Evolutionary conservation across 352 stramenopile species (phyloP), one percentile per base, ranked within the genome.

Genomic region (Pythium aristosporum): DNA sequence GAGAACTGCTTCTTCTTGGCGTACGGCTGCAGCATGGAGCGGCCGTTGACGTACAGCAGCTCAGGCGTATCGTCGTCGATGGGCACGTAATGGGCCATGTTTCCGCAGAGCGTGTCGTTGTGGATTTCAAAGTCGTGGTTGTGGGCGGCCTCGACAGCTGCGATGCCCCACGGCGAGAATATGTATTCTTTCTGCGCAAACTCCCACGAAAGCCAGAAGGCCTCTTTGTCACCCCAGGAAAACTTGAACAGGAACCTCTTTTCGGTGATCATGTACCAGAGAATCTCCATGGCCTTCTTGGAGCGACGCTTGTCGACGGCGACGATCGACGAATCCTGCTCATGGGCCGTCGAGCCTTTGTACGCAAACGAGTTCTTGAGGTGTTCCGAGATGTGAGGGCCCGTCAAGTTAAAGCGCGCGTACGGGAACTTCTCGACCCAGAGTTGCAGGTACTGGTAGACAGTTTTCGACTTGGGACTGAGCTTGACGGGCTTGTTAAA

Each of bases 121-220:
- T 90, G 80, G 0, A 71, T 49, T 28, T 73, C 50, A 63, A 90
- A 77, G 59, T 91, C 85, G 6, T 75, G 50, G 42, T 85, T 86
- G 6, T 80, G 32, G 0, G 53, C 68, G 3, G 71, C 72, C 0
- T 75, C 75, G 9, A 90, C 68, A 51, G 80, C 75, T 3, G 74
- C 83, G 5, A 79, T 73, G 0, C 77, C 79, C 76, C 74, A 89
- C 0, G 82, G 82, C 6, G 79, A 91, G 65, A 92, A 92, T 34
- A 71, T 74, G 46, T 91, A 92, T 7, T 69, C 41, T 0, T 57
- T 58, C 16, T 84, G 74, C 1, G 77, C 74, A 12, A 93, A 73
- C 57, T 87, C 78, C 50, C 71, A 91, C 43, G 82, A 72, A 21
- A 94, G 65, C 82, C 82, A 92, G 36, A 92, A 90, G 0, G 74